Evolutionary conservation across 2,329 filamentous ascomycete genomes (phyloP), one percentile per base, ranked within the genome.

Genomic region (Talaromyces rugulosus): DNA sequence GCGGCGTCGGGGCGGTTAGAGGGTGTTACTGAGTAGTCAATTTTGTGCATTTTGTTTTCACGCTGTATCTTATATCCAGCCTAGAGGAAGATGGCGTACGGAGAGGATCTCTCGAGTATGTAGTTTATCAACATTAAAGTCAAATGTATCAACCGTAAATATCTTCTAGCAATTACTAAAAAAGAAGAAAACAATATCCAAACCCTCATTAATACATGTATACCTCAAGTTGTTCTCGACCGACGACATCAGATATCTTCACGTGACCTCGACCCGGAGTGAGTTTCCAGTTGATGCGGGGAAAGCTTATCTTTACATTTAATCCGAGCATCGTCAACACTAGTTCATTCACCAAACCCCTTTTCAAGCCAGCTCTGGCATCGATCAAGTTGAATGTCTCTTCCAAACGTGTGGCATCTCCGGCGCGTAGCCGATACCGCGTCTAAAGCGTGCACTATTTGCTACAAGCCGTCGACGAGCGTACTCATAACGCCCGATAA

Each of bases 401-500:
- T 94, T 62, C 85, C 85, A 50, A 98, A 98, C 72, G 77, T 90
- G 33, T 98, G 94, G 78, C 87, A 91, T 66, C 89, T 93, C 66
- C 90, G 94, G 56, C 91, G 87, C 68, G 94, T 98, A 40, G 92
- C 92, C 12, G 92, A 96, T 33, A 85, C 87, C n/a, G 85, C 89
- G 1, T 85, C 91, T 12, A 96, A 91, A 77, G 83, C 91, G 56
- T 99, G 95, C 77, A 89, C 92, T 76, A 87, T 98, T 65, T 98
- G 95, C 82, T 96, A 89, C 81, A 96, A 95, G 77, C 89, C 90
- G 8, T 92, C 89, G 63, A 87, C 88, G 6, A 96, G 89, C 66
- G 94, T 98, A 18, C 81, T 99, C 60, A 91, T 96, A 68, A 96
- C 92, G 8, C 86, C 90, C 0, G 92, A 96, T 70, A 93, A 91